Percentiles rank a stretch among this genome's conserved stretches.
phyloP scores from a whole-genome alignment of 2,329 filamentous ascomycete genomes.

The Microdochium bolleyi region DNA sequence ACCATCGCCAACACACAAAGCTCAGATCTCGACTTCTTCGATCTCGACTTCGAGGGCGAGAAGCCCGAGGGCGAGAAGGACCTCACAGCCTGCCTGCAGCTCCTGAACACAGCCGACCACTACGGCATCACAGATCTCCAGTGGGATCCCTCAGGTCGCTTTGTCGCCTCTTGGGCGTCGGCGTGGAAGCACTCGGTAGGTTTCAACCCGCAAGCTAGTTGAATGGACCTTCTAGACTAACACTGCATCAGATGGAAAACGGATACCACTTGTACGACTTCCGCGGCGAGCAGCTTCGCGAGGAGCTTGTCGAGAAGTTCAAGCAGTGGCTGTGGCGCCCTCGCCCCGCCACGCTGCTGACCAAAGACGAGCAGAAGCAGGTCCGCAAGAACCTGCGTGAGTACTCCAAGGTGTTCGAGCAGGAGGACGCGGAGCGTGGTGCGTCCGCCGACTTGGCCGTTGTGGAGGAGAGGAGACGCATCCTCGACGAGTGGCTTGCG shows the following conservation, averaged over 20 bases:
- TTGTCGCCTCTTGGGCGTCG: conserved; percentile 86
- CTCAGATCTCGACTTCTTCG: conserved; percentile 95
- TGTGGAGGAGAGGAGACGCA: conserved; percentile 73
- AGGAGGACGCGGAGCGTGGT: conserved; percentile 88
- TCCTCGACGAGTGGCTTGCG: conserved; percentile 81
- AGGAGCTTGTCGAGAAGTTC: conserved; percentile 93
- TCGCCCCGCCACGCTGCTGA: conserved; percentile 80
- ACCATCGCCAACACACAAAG: conserved; percentile 89
- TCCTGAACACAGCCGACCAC: conserved; percentile 90
- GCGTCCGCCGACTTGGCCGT: conserved; percentile 91
- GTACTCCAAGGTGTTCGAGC: conserved; percentile 90
- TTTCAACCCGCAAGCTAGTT: conserved; percentile 6
- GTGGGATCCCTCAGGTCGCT: conserved; percentile 95
- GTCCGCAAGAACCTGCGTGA: conserved; percentile 98
- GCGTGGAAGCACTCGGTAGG: conserved; percentile 94
- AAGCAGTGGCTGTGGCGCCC: conserved; percentile 97
- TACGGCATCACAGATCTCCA: conserved; percentile 97
- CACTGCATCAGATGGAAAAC: conserved; percentile 77
- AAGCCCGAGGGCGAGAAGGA: conserved; percentile 91
- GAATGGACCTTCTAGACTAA: not conserved
- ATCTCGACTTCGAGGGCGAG: conserved; percentile 96
- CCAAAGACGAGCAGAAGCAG: conserved; percentile 94
- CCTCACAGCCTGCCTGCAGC: conserved; percentile 84
- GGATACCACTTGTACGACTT: conserved; percentile 98
- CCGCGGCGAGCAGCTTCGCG: conserved; percentile 78